phyloP scores from a whole-genome alignment of 2,329 filamentous ascomycete genomes.

The Fusarium sublunatum region DNA sequence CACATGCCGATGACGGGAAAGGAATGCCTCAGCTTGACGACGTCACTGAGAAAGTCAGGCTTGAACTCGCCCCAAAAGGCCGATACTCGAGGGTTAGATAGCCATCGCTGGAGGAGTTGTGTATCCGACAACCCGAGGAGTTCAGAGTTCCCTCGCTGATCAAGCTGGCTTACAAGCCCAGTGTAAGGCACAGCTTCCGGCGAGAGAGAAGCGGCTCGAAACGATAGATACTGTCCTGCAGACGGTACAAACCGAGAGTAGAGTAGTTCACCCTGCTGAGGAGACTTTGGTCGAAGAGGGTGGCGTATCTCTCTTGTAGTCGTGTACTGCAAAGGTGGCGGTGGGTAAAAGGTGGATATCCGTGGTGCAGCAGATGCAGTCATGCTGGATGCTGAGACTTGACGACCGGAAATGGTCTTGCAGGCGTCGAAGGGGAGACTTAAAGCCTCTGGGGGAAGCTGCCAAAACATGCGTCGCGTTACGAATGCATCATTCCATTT shows the following conservation, averaged over 20 bases:
- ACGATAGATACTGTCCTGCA: constrained; percentile 84
- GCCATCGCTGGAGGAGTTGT: constrained; percentile 83
- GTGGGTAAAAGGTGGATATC: constrained; percentile 80
- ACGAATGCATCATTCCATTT: no score
- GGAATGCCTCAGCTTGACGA: constrained; percentile 76
- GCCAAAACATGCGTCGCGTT: no score
- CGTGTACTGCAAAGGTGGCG: constrained; percentile 82
- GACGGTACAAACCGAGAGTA: constrained; percentile 90
- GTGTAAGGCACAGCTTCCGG: constrained; percentile 70
- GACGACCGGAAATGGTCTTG: no score
- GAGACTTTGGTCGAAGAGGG: constrained; percentile 86
- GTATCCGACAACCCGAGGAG: constrained; percentile 62
- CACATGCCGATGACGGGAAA: constrained; percentile 94
- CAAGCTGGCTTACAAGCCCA: constrained; percentile 62
- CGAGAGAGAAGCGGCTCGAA: constrained; percentile 81
- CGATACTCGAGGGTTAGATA: constrained; percentile 84
- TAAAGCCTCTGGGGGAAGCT: no score
- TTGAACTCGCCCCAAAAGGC: constrained; percentile 81
- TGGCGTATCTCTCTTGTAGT: constrained; percentile 83
- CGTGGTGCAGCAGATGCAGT: no score
- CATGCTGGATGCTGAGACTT: no score
- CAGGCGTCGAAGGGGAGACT: no score
- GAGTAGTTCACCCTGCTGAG: constrained; percentile 88
- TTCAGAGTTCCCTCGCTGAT: constrained; percentile 54
- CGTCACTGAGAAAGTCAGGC: constrained; percentile 73